A percentile compares a stretch with the other conserved stretches of the same genome.
Evolutionary conservation across 2,329 filamentous ascomycete species (phyloP).

Genomic region (Phyllosticta citrichinensis): DNA sequence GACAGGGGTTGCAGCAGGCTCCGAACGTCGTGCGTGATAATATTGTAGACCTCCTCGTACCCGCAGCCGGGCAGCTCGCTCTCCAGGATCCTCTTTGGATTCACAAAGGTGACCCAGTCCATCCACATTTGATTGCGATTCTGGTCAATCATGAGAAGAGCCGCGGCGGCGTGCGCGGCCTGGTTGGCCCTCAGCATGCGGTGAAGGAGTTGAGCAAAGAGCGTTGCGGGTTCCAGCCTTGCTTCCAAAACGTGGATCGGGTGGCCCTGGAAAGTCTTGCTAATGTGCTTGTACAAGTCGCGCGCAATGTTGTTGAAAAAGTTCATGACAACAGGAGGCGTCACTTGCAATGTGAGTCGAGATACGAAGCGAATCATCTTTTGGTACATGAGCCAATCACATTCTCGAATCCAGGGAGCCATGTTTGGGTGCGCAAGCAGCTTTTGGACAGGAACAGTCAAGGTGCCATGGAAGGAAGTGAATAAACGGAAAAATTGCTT

Average conservation of each 20-base stretch:
- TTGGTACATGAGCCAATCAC: slow-evolving; percentile 91
- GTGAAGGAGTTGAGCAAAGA: slow-evolving; percentile 79
- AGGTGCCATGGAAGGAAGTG: slow-evolving; percentile 87
- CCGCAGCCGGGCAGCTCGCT: slow-evolving; percentile 46
- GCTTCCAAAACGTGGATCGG: slow-evolving; percentile 78
- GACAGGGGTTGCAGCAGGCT: slow-evolving; percentile 59
- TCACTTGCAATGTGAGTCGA: slow-evolving; percentile 79
- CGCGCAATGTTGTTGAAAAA: slow-evolving; percentile 81
- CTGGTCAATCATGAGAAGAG: slow-evolving; percentile 78
- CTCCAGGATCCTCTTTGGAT: slow-evolving; percentile 47
- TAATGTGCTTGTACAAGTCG: slow-evolving; percentile 69
- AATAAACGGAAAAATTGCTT: slow-evolving; percentile 95
- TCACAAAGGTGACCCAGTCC: slow-evolving; percentile 65
- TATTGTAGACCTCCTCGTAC: slow-evolving; percentile 46
- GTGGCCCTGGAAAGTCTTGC: slow-evolving; percentile 67
- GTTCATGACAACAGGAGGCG: slow-evolving; percentile 77
- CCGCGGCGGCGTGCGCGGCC: slow-evolving; percentile 86
- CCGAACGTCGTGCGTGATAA: slow-evolving; percentile 52
- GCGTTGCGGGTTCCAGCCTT: slow-evolving; percentile 76
- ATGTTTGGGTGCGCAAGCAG: slow-evolving; percentile 72
- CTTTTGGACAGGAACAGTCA: slow-evolving; percentile 95
- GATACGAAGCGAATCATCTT: slow-evolving; percentile 91
- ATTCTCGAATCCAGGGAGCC: slow-evolving; percentile 88
- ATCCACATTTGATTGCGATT: slow-evolving; percentile 93
- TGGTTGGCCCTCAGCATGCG: slow-evolving; percentile 85